Evolutionary conservation across 805 yeast genomes (phyloP).

Genomic region (Ogataea ganodermae): DNA sequence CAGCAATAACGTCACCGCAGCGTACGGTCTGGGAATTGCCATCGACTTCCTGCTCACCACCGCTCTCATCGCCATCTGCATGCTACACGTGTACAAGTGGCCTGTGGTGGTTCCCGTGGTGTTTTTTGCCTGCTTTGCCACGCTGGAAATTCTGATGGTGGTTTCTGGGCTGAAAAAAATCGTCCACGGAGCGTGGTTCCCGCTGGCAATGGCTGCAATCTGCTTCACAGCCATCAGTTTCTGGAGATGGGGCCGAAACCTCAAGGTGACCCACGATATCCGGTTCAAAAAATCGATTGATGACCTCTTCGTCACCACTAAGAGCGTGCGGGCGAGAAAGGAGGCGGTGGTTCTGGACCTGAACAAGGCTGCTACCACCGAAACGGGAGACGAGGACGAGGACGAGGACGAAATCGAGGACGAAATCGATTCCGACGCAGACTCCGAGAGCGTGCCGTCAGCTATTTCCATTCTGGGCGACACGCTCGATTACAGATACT

Average conservation of each 20-base stretch:
- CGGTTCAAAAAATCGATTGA: slow-evolving; percentile 21
- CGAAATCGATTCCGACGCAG: slow-evolving; percentile 1
- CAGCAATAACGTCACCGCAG: slow-evolving; percentile 54
- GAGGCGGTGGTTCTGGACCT: slow-evolving; percentile 25
- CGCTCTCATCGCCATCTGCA: slow-evolving; percentile 43
- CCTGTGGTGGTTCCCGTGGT: slow-evolving; percentile 38
- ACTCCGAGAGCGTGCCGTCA: slow-evolving; percentile 7
- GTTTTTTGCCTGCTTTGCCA: slow-evolving; percentile 43
- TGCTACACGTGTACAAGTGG: slow-evolving; percentile 46
- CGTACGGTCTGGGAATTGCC: slow-evolving; percentile 61
- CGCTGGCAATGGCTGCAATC: slow-evolving; percentile 47
- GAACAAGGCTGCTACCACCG: slow-evolving; percentile 1
- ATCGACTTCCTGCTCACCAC: slow-evolving; percentile 58
- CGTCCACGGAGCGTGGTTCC: slow-evolving; percentile 65
- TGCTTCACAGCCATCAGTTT: slow-evolving; percentile 39
- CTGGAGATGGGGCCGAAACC: slow-evolving; percentile 52
- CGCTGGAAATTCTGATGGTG: slow-evolving; percentile 49
- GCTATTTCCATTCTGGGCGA: slow-evolving; percentile 1
- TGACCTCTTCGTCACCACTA: slow-evolving; percentile 36
- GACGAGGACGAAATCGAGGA: slow-evolving; percentile 2
- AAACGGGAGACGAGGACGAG: neutral
- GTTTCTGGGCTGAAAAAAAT: slow-evolving; percentile 53
- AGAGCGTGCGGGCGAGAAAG: slow-evolving; percentile 21
- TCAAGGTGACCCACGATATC: slow-evolving; percentile 42
- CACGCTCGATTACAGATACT: slow-evolving; percentile 9